Evolutionary conservation across 352 stramenopile species (phyloP), one percentile per base, ranked within the genome.

Genomic region (Phytophthora idaei): DNA sequence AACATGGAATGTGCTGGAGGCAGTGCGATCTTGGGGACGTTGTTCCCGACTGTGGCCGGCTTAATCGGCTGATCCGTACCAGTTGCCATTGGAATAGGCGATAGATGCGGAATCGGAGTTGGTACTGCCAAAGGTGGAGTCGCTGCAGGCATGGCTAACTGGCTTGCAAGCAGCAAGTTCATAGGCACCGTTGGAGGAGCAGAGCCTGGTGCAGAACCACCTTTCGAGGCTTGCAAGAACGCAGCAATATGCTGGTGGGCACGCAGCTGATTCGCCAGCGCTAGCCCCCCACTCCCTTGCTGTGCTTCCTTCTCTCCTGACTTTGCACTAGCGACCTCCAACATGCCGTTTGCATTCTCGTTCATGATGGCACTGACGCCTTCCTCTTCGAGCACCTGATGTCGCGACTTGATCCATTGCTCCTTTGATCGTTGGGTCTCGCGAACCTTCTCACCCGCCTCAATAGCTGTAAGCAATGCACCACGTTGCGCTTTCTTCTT

Each of bases 311-410:
- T 64, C 27, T 47, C 52, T 59, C 50, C 53, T 9, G 46, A 21
- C 5, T 65, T 52, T 21, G 32, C 42, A 34, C 8, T 48, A 36
- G 59, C 42, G n/a, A 83, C 65, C 34, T 78, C 55, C 10, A 76
- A 64, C 58, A 87, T 85, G 25, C 67, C 64, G 45, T 73, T 76
- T 2, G 69, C 44, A 2, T 63, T 75, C 6, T 78, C 58, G 4
- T 73, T 77, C 72, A 81, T 77, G 25, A 83, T 78, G 7, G 78
- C 83, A 56, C 67, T 85, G 15, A 83, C 81, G 29, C 68, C 76
- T 67, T 92, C 83, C 52, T 92, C 79, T 48, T 88, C 71, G 4
- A 78, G 73, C 14, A 92, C 81, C 53, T 81, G 78, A 50, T 83
- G 69, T 8, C 80, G 76, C 37, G 80, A 80, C 58, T 87, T 83